Percentiles rank a stretch among this genome's conserved stretches.
phyloP scores from a whole-genome alignment of 768 basidiomycete species.

The Glaciozyma antarctica region DNA sequence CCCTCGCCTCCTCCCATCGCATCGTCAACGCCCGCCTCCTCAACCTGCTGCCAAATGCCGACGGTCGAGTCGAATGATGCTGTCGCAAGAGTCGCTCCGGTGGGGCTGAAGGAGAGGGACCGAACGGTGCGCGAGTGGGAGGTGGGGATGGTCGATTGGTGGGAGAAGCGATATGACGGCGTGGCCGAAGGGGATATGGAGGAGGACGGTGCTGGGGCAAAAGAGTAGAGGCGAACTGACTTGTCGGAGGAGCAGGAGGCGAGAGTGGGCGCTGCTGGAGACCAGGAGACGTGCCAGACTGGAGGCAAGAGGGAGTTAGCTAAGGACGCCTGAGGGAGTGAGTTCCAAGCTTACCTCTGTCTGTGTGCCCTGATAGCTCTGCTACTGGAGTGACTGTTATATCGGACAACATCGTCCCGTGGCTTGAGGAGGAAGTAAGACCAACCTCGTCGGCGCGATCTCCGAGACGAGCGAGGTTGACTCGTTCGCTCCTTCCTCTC shows the following conservation, averaged over 20 bases:
- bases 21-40: constrained; percentile 37
- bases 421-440: neutral
- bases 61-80: constrained; percentile 91
- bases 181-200: constrained; percentile 33
- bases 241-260: constrained; percentile 95
- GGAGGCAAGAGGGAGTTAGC: neutral
- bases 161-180: constrained; percentile 20
- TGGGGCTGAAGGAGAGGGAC: constrained; percentile 76
- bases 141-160: constrained; percentile 57
- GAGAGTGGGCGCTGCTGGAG: constrained; percentile 65
- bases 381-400: neutral
- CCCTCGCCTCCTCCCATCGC: constrained; percentile 51
- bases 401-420: neutral
- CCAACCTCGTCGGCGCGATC: neutral
- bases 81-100: constrained; percentile 74
- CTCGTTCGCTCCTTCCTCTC: neutral
- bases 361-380: constrained; percentile 18
- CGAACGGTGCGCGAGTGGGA: constrained; percentile 84
- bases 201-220: constrained; percentile 40
- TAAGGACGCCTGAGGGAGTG: neutral
- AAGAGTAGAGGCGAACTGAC: constrained; percentile 73
- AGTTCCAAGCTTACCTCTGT: constrained; percentile 13
- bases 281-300: constrained; percentile 84
- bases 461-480: neutral
- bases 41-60: constrained; percentile 69